A percentile compares a stretch with the other conserved stretches of the same genome.
Conservation (phyloP, 2,329 filamentous ascomycete species). For the Aspergillus pseudotamarii region DNA sequence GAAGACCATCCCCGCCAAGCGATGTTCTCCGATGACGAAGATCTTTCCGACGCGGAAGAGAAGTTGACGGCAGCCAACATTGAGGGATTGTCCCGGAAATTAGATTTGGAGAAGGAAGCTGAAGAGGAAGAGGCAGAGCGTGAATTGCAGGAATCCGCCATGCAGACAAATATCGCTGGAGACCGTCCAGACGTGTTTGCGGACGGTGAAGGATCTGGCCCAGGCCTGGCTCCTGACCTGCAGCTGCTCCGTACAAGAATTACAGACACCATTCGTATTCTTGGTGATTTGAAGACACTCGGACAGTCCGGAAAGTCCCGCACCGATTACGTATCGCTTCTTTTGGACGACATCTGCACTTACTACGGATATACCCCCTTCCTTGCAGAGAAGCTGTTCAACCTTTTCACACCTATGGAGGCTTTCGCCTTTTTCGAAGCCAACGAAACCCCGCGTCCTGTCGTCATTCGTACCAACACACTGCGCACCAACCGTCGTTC, state of each 20-base stretch:
- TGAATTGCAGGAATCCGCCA: conserved; percentile 79
- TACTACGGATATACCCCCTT: conserved; percentile 97
- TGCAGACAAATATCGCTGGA: conserved; percentile 91
- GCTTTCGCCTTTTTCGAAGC: conserved; percentile 98
- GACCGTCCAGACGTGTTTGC: conserved; percentile 69
- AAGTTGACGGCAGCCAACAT: conserved; percentile 95
- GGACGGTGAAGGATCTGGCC: conserved; percentile 57
- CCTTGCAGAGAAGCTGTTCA: conserved; percentile 93
- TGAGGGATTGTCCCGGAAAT: conserved; percentile 80
- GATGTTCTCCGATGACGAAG: conserved; percentile 95
- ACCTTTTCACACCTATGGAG: conserved; percentile 88
- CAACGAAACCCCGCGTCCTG: conserved; percentile 90
- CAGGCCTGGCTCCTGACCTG: conserved; percentile 79
- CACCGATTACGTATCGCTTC: conserved; percentile 82
- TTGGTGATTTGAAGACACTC: conserved; percentile 84
- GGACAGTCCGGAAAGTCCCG: conserved; percentile 79
- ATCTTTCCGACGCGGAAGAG: conserved; percentile 85
- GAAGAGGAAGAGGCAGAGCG: conserved; percentile 82
- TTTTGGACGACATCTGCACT: conserved; percentile 88
- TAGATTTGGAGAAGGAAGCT: conserved; percentile 75
- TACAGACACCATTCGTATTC: conserved; percentile 87
- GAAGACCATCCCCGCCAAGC: conserved; percentile 60
- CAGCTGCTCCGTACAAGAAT: conserved; percentile 86
- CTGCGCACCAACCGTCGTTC: conserved; percentile 76
- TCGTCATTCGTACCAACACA: conserved; percentile 97